Evolutionary conservation across 345 rosid species (phyloP).

Genomic region (Gossypioides kirkii): DNA sequence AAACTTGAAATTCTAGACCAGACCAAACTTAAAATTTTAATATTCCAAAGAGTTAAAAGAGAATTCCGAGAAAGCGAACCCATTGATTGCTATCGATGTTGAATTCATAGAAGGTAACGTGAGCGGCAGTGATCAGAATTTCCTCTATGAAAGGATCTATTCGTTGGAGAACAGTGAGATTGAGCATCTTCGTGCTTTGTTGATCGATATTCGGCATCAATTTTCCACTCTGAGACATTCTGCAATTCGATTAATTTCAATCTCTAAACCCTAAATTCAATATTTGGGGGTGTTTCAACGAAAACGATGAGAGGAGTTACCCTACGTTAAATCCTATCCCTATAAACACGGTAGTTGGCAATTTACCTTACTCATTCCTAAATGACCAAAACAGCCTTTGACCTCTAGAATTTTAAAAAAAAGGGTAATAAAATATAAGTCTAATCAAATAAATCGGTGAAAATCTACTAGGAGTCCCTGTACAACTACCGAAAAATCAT

Average conservation of each 20-base stretch:
- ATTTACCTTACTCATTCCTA: not conserved
- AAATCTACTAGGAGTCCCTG: too few relatives aligned
- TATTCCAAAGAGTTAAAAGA: not conserved
- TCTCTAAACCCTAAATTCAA: conserved; percentile 24
- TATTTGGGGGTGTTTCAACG: not conserved
- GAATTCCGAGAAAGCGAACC: conserved; percentile 35
- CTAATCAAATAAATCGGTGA: not conserved
- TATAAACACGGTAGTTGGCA: not conserved
- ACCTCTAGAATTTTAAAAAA: not conserved
- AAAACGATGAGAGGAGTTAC: not conserved
- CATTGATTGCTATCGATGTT: conserved; percentile 63
- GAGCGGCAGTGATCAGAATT: conserved; percentile 70
- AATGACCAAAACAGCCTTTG: not conserved
- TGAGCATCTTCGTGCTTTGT: conserved; percentile 63
- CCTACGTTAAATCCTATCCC: too few relatives aligned
- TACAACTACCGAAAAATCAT: too few relatives aligned
- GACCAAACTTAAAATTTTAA: not conserved
- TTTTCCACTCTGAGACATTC: conserved; percentile 63
- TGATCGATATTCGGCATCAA: conserved; percentile 73
- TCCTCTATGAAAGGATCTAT: conserved; percentile 66
- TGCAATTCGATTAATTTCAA: not conserved
- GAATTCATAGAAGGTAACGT: conserved; percentile 73
- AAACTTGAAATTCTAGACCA: not conserved
- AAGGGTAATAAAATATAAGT: not conserved
- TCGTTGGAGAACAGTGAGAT: conserved; percentile 70